Conservation (phyloP, 2,329 filamentous ascomycete genomes). For the Clarireedia sp. region DNA sequence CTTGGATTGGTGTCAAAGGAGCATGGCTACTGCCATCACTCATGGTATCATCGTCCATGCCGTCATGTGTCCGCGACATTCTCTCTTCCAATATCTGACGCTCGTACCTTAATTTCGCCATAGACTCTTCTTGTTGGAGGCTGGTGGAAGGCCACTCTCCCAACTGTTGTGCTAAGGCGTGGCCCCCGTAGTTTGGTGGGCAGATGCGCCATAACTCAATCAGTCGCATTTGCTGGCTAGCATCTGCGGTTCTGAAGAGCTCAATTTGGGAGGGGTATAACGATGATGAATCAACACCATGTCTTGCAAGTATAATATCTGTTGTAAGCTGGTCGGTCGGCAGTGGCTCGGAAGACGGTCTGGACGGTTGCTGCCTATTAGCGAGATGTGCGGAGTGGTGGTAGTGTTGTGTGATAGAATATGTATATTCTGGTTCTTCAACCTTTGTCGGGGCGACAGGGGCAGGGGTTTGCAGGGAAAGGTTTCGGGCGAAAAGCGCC, state of each 20-base stretch:
- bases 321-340: constrained; percentile 42
- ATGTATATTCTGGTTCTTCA: constrained; percentile 46
- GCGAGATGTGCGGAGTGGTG: constrained; percentile 66
- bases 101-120: constrained; percentile 54
- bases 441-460: constrained; percentile 26
- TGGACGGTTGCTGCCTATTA: constrained; percentile 34
- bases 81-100: constrained; percentile 36
- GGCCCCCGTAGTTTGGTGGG: constrained; percentile 47
- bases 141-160: constrained; percentile 50
- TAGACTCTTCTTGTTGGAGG: constrained; percentile 45
- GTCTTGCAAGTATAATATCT: constrained; percentile 51
- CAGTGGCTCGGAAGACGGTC: constrained; percentile 44
- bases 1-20: constrained; percentile 42
- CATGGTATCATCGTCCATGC: constrained; percentile 37
- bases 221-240: constrained; percentile 48
- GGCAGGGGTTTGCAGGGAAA: constrained; percentile 47
- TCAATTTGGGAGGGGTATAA: constrained; percentile 69
- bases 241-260: constrained; percentile 69
- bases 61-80: constrained; percentile 31
- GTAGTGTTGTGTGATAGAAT: constrained; percentile 76
- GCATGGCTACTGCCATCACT: constrained; percentile 28
- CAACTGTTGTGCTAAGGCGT: constrained; percentile 47
- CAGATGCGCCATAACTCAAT: constrained; percentile 14
- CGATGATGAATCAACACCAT: constrained; percentile 61
- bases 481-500: constrained; percentile 68